Base-by-base conservation (phyloP, 257 asterid species). In the Solanum boliviense region DNA sequence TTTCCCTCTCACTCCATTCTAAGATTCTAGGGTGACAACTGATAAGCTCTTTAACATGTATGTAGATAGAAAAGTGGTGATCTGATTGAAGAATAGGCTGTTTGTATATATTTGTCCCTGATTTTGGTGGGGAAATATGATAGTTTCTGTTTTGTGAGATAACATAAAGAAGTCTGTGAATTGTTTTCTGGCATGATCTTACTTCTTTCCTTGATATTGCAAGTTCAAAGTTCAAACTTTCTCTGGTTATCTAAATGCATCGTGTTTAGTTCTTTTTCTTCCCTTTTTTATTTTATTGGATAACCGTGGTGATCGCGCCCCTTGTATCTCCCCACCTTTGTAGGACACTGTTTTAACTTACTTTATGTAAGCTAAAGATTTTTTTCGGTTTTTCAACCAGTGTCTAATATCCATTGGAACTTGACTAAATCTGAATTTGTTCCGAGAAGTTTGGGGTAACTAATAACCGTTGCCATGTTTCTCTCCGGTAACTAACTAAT, bases 31-130 rank as follows among this genome's bases (percentile, higher is more conserved):
- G 87, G 11, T 87, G 89, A 91, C 82, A 41, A 74, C 74, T 75
- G 44, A 68, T 39, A 87, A 83, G 86, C 68, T 83, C 76, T 31
- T 82, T 82, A 82, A 82, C 86, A 29, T 82, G 89, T 93, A 89
- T 81, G 89, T 93, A 89, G 92, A 93, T 88, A 91, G 87, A 91
- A 91, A 84, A 86, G 84, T 86, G 81, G 87, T 83, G 75, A 84
- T 75, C 84, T 84, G 88, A 62, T 74, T 36, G 88, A 83, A 74
- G 87, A 87, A 85, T 83, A 36, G 65, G 29, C 23, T 16, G 86
- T 58, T 76, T 86, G 89, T 75, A 86, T 84, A 86, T 88, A 35
- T 86, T 36, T 88, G 68, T 65, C 79, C 85, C 85, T 62, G 46
- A 41, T 31, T 84, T 79, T 86, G 60, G 82, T 7, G 85, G 83